A percentile compares a stretch with the other conserved stretches of the same genome.
Evolutionary conservation across 2,329 filamentous ascomycete species (phyloP).

Genomic region (Purpureocillium lavendulum): DNA sequence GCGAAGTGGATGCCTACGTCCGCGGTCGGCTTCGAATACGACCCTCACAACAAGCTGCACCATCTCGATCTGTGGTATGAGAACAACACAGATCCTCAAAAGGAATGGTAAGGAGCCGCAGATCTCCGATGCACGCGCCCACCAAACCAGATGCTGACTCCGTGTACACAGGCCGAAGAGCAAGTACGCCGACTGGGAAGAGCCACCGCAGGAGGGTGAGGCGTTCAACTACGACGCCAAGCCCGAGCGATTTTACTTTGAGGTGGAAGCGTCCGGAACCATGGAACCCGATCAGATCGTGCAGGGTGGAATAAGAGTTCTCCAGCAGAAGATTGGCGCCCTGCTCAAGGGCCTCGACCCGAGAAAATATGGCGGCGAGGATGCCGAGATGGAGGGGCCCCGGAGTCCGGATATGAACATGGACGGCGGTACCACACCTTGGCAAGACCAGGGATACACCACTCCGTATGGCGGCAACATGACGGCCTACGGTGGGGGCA

Average conservation of each 20-base stretch:
- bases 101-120: constrained; percentile 64
- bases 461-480: constrained; percentile 56
- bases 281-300: constrained; percentile 87
- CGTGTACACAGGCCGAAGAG: constrained; percentile 59
- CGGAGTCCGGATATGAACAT: constrained; percentile 58
- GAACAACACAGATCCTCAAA: constrained; percentile 56
- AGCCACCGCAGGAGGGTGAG: constrained; percentile 71
- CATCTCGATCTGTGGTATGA: constrained; percentile 96
- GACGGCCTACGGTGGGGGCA: constrained; percentile 56
- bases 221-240: constrained; percentile 86
- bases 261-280: constrained; percentile 82
- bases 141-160: too few species aligned
- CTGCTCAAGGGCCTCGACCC: constrained; percentile 55
- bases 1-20: constrained; percentile 94
- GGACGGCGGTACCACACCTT: constrained; percentile 46
- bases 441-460: constrained; percentile 58
- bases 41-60: constrained; percentile 90
- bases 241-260: constrained; percentile 82
- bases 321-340: constrained; percentile 83
- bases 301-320: constrained; percentile 75
- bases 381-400: constrained; percentile 53
- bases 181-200: constrained; percentile 72
- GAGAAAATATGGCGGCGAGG: constrained; percentile 41
- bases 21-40: constrained; percentile 94
- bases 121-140: neutral